Evolutionary conservation across 2,329 filamentous ascomycete genomes (phyloP).

Genomic region (Phoma herbarum): DNA sequence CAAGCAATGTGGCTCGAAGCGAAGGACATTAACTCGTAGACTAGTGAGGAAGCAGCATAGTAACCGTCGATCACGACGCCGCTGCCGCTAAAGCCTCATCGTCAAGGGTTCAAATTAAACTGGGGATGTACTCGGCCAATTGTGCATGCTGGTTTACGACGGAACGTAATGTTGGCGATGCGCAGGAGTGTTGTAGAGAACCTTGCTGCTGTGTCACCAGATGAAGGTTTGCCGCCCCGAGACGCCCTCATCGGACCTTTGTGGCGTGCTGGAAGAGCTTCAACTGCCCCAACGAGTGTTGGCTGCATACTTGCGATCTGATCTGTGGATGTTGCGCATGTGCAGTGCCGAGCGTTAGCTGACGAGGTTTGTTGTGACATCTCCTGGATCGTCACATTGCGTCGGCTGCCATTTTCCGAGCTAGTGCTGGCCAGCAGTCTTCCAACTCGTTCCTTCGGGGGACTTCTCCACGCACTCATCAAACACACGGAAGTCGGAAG

Average conservation of each 20-base stretch:
- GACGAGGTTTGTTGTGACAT: neutral
- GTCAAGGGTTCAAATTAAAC: slow-evolving; percentile 3
- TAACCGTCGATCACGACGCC: slow-evolving; percentile 15
- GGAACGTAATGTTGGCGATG: neutral
- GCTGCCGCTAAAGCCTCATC: slow-evolving; percentile 10
- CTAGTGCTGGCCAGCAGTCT: neutral
- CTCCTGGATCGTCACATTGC: neutral
- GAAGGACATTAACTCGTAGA: neutral
- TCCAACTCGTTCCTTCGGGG: neutral
- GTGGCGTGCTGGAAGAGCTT: neutral
- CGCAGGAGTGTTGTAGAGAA: neutral
- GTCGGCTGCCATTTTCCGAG: neutral
- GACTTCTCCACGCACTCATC: neutral
- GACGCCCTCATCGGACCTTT: neutral
- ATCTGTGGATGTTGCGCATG: neutral
- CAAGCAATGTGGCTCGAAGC: slow-evolving; percentile 19
- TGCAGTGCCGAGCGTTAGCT: neutral
- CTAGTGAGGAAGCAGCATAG: slow-evolving; percentile 14
- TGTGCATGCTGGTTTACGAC: neutral
- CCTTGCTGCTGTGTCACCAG: slow-evolving; percentile 3
- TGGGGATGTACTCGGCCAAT: slow-evolving; percentile 1
- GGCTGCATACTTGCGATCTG: neutral
- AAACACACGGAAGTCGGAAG: neutral
- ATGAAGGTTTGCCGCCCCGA: slow-evolving; percentile 1
- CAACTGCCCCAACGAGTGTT: neutral